These are phyloP conservation scores for Gastrolobium bilobum DNA, from an alignment of 306 rosid genomes.

Conservation along the genomic window DNA sequence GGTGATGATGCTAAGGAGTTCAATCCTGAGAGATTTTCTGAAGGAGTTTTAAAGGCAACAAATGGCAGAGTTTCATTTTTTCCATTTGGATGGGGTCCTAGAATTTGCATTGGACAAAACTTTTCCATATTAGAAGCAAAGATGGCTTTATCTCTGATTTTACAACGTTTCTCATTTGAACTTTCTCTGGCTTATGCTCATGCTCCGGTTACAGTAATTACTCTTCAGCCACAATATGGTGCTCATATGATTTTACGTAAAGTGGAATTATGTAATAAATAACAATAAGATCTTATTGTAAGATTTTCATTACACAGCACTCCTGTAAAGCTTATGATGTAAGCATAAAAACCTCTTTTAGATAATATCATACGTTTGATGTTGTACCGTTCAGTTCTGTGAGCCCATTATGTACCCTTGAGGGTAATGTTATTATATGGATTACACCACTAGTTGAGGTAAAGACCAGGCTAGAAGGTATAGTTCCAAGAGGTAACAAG, in stretches of 20 bases:
- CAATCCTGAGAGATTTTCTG: conserved; percentile 67
- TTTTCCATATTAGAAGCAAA: conserved; percentile 56
- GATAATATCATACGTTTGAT: too few species aligned
- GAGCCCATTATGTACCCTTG: too few species aligned
- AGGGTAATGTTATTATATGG: too few species aligned
- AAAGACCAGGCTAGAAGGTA: too few species aligned
- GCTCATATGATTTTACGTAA: conserved; percentile 38
- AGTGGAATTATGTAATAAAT: neutral
- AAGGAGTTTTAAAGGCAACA: conserved; percentile 60
- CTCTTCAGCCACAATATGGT: conserved; percentile 42
- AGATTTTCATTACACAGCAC: neutral
- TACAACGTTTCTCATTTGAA: conserved; percentile 50
- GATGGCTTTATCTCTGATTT: conserved; percentile 45
- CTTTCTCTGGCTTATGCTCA: conserved; percentile 47
- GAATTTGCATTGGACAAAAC: conserved; percentile 63
- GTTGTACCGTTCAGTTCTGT: too few species aligned
- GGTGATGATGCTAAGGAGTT: conserved; percentile 66
- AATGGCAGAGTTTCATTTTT: conserved; percentile 52
- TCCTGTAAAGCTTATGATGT: neutral
- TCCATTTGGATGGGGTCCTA: conserved; percentile 64
- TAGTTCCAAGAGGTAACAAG: too few species aligned
- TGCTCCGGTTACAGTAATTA: neutral
- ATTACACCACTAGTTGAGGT: too few species aligned
- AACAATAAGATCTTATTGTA: too few species aligned
- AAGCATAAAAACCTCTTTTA: neutral